Evolutionary conservation across 805 yeast genomes (phyloP).

Genomic region (Metschnikowia gruessii): DNA sequence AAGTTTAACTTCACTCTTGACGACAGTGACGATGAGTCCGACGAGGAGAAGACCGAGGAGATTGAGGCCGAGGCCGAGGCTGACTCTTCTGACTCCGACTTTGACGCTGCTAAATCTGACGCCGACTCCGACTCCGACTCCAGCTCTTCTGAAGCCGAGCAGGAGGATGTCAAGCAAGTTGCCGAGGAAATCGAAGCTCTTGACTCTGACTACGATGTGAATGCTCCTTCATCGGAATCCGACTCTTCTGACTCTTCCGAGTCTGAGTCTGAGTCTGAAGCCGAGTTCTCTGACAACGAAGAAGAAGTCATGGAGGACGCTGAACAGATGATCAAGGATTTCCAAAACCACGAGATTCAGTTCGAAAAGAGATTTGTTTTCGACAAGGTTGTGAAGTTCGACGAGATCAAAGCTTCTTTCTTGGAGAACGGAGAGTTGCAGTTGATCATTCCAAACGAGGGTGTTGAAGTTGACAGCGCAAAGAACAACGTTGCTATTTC

Average conservation of each 20-base stretch:
- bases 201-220: slow-evolving; percentile 12
- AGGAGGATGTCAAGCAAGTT: slow-evolving; percentile 15
- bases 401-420: slow-evolving; percentile 39
- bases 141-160: slow-evolving; percentile 19
- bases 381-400: slow-evolving; percentile 36
- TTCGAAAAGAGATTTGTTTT: slow-evolving; percentile 44
- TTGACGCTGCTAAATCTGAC: slow-evolving; percentile 5
- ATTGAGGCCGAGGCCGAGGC: slow-evolving; percentile 15
- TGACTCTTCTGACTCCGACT: slow-evolving; percentile 10
- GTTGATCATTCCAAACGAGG: slow-evolving; percentile 39
- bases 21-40: slow-evolving; percentile 22
- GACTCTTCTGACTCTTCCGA: slow-evolving; percentile 10
- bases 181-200: slow-evolving; percentile 6
- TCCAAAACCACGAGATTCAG: slow-evolving; percentile 37
- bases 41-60: slow-evolving; percentile 16
- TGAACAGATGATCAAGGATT: slow-evolving; percentile 35
- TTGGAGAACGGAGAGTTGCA: slow-evolving; percentile 40
- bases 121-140: slow-evolving; percentile 12
- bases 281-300: slow-evolving; percentile 23
- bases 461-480: slow-evolving; percentile 18
- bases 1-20: slow-evolving; percentile 32
- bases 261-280: slow-evolving; percentile 16
- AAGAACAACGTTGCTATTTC: slow-evolving; percentile 27
- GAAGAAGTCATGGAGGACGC: slow-evolving; percentile 44
- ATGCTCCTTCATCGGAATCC: slow-evolving; percentile 6